These are phyloP conservation scores for Musa beccarii DNA, from an alignment of 176 grass and related monocot genomes.

Conservation along the genomic window DNA sequence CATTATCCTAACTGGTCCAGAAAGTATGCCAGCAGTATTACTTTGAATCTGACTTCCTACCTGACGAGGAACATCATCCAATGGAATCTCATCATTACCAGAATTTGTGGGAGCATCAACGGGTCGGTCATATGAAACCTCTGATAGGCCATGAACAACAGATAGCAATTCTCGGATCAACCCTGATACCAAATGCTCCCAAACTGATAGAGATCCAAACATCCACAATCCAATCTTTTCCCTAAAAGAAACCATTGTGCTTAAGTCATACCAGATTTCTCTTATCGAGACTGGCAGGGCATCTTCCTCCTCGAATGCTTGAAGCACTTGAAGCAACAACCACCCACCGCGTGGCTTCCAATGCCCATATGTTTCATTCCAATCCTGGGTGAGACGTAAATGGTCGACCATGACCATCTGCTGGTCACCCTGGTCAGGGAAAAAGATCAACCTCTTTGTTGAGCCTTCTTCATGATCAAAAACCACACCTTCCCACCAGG, in stretches of 20 bases:
- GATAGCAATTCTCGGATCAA: constrained; percentile 37
- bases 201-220: constrained; percentile 22
- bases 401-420: constrained; percentile 30
- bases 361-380: constrained; percentile 55
- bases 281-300: constrained; percentile 43
- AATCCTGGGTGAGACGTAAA: constrained; percentile 49
- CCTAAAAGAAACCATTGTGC: constrained; percentile 31
- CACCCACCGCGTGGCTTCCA: constrained; percentile 59
- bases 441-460: constrained; percentile 39
- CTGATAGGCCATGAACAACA: constrained; percentile 22
- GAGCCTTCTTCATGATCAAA: constrained; percentile 44
- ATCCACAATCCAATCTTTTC: constrained; percentile 42
- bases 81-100: constrained; percentile 2
- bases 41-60: not conserved
- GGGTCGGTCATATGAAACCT: not conserved
- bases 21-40: not conserved
- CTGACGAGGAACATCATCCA: not conserved
- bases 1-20: not conserved
- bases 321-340: constrained; percentile 51
- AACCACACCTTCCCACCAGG: constrained; percentile 74
- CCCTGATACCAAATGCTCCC: constrained; percentile 33
- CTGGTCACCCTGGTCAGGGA: constrained; percentile 68
- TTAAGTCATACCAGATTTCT: constrained; percentile 60
- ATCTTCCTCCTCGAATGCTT: constrained; percentile 38
- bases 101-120: not conserved